Conservation (phyloP, 2,329 filamentous ascomycete genomes). For the Fusarium circinatum region DNA sequence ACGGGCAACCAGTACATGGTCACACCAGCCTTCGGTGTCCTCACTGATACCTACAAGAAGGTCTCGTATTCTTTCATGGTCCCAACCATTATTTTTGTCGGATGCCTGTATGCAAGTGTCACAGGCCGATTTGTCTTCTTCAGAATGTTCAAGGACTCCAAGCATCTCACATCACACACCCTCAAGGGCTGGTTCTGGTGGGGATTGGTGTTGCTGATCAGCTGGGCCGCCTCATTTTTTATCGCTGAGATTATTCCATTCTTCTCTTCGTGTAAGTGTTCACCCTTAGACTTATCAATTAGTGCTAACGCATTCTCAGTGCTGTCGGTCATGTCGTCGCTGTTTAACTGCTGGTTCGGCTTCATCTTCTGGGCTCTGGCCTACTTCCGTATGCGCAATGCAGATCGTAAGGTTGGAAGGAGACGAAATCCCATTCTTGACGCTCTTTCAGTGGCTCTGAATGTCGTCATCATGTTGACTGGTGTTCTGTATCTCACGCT, state of each 20-base stretch:
- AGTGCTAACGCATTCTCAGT: slow-evolving; percentile 51
- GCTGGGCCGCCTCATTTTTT: slow-evolving; percentile 85
- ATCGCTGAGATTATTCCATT: slow-evolving; percentile 94
- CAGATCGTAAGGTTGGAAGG: slow-evolving; percentile 65
- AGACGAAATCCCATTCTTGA: slow-evolving; percentile 61
- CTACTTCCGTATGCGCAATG: slow-evolving; percentile 78
- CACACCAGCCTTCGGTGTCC: slow-evolving; percentile 84
- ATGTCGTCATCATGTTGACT: slow-evolving; percentile 76
- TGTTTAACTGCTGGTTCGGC: slow-evolving; percentile 93
- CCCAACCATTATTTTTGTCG: slow-evolving; percentile 89
- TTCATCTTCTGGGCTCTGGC: slow-evolving; percentile 95
- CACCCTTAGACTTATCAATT: fast-evolving
- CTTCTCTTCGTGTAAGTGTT: slow-evolving; percentile 75
- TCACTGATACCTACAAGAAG: slow-evolving; percentile 84
- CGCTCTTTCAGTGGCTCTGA: slow-evolving; percentile 68
- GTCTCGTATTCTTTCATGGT: slow-evolving; percentile 94
- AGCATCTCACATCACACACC: slow-evolving; percentile 83
- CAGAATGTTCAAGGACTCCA: slow-evolving; percentile 80
- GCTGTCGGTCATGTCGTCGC: slow-evolving; percentile 77
- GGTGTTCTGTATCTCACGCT: slow-evolving; percentile 82
- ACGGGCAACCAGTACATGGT: slow-evolving; percentile 91
- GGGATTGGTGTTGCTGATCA: slow-evolving; percentile 72
- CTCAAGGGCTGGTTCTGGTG: slow-evolving; percentile 82
- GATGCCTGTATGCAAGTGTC: slow-evolving; percentile 89
- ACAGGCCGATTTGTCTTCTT: slow-evolving; percentile 92